Percentiles rank a stretch among this genome's conserved stretches.
These are phyloP conservation scores for Dryas integrifolia DNA, from an alignment of 331 rosid species.

Conservation along the genomic window DNA sequence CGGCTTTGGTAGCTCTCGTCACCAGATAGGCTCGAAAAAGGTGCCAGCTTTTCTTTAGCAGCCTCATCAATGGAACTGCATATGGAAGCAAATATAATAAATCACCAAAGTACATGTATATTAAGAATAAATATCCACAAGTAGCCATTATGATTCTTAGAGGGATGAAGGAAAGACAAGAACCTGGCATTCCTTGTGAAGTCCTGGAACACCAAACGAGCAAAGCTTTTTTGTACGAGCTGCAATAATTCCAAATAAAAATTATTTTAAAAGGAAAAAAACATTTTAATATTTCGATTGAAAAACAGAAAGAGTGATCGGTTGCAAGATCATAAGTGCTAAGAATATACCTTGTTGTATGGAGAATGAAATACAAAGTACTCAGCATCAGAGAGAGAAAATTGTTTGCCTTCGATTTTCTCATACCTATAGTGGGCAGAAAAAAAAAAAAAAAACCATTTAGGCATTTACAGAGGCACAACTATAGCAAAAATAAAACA, in stretches of 20 bases:
- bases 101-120: conserved; percentile 20
- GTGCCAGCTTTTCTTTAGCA: conserved; percentile 72
- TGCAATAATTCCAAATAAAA: conserved; percentile 41
- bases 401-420: conserved; percentile 72
- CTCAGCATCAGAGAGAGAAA: conserved; percentile 74
- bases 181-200: conserved; percentile 76
- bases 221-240: conserved; percentile 98
- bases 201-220: conserved; percentile 78
- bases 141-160: conserved; percentile 21
- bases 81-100: conserved; percentile 27
- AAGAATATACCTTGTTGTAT: conserved; percentile 78
- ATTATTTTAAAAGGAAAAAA: conserved; percentile 7
- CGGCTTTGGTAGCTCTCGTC: conserved; percentile 93
- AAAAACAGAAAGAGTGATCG: background rate
- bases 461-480: conserved; percentile 20
- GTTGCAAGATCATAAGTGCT: background rate
- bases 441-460: conserved; percentile 17
- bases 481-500: background rate
- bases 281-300: conserved; percentile 13
- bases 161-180: conserved; percentile 18
- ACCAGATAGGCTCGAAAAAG: conserved; percentile 58
- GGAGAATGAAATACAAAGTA: conserved; percentile 93
- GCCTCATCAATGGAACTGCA: conserved; percentile 70
- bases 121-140: conserved; percentile 7
- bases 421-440: conserved; percentile 61